Base-by-base conservation (phyloP, 1,284 basidiomycete species). In the Jaminaea rosea region DNA sequence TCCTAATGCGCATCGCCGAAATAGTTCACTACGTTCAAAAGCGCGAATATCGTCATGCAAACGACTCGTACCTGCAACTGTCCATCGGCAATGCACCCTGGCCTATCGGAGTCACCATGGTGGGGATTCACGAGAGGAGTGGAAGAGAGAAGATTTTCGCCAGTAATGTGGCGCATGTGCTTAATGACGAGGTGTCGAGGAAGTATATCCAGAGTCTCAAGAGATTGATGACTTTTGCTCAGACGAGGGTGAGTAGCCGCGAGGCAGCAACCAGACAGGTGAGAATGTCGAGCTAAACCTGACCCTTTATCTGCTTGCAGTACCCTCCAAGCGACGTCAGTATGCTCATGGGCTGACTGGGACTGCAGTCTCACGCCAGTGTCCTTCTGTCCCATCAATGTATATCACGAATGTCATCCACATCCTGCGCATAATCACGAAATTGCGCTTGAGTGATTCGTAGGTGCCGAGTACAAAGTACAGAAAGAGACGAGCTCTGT, bases 51-150 rank as follows among this genome's bases (percentile, higher is more conserved):
- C 86, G 94, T 67, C 82, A 80, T 53, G 94, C 94, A 0, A 98
- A 98, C 69, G 94, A 99, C 73, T 86, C 91, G 0, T 99, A 99
- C 75, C 82, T 99, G 15, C 86, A 93, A 23, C 78, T 99, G 28
- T 92, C 88, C 3, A 99, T 99, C 58, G 94, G 94, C 15, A 99
- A 96, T 71, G 93, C 94, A 0, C 92, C 94, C 1, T 99, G 94
- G 94, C 94, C 94, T 0, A 97, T 99, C 69, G 94, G 94, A 50
- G 94, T 98, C 4, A 98, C 94, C 54, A 93, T 93, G 86, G 93
- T 96, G 77, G 90, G 88, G 78, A 97, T 98, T 59, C 94, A 98
- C 77, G 93, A 94, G 76, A 86, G 94, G 71, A 92, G 88, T 1
- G 92, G 91, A 0, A 83, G 92, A 64, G 91, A 97, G 75, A 97